Conservation (phyloP, 1,284 basidiomycete genomes). For the Boletus mariae region DNA sequence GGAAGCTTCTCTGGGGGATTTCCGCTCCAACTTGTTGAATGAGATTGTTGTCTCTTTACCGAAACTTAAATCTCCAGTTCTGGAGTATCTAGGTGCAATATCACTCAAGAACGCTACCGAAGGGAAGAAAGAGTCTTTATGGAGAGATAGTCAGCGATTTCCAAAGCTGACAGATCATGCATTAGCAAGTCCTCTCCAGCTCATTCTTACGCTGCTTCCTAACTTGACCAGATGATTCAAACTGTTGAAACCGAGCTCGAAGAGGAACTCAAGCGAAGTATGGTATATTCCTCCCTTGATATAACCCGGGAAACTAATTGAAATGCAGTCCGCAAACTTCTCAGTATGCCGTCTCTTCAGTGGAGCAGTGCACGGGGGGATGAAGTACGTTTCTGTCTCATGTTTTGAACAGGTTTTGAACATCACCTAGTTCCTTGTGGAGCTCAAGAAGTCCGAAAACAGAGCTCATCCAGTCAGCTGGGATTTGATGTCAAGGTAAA, state of each 20-base stretch:
- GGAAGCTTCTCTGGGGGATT: slow-evolving; percentile 45
- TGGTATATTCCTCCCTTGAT: slow-evolving; percentile 6
- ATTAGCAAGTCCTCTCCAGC: slow-evolving; percentile 30
- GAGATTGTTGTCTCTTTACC: slow-evolving; percentile 71
- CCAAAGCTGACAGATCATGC: slow-evolving; percentile 56
- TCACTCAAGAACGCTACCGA: slow-evolving; percentile 64
- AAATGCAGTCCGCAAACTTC: slow-evolving; percentile 60
- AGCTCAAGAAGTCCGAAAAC: slow-evolving; percentile 72
- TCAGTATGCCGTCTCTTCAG: slow-evolving; percentile 75
- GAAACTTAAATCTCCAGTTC: slow-evolving; percentile 54
- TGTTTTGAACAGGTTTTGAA: background rate
- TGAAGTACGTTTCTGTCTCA: slow-evolving; percentile 50
- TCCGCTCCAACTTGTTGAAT: slow-evolving; percentile 68
- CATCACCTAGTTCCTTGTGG: slow-evolving; percentile 62
- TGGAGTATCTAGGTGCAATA: slow-evolving; percentile 57
- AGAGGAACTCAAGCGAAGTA: slow-evolving; percentile 73
- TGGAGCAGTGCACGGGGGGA: slow-evolving; percentile 68
- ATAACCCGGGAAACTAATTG: slow-evolving; percentile 5
- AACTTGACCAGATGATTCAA: slow-evolving; percentile 46
- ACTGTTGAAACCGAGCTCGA: slow-evolving; percentile 69
- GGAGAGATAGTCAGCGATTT: slow-evolving; percentile 69
- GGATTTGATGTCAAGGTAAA: slow-evolving; percentile 73
- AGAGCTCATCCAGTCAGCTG: slow-evolving; percentile 77
- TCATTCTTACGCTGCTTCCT: background rate
- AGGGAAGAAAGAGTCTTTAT: slow-evolving; percentile 72